Base-by-base conservation (phyloP, 495 filamentous ascomycete genomes). In the Schizothecium vesticola region DNA sequence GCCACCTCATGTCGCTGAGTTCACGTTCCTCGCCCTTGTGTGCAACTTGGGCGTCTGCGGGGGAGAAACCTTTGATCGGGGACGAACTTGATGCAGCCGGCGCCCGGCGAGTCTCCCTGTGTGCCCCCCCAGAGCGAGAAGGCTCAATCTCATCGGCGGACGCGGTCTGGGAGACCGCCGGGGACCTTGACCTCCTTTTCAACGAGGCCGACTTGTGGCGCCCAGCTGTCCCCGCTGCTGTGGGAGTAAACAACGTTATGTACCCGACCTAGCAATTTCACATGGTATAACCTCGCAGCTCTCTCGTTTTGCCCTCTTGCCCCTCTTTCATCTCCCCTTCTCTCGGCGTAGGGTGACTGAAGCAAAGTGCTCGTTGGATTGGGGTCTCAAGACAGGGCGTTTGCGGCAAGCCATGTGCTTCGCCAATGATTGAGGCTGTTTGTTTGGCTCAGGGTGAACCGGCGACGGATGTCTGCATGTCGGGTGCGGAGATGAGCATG, bases 351-450 rank as follows among this genome's bases (percentile, higher is more conserved):
- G n/a, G 64, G n/a, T 21, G 16, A 33, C 56, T 12, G 4, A 19
- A 55, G 12, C 10, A 13, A 13, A 12, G 33, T 12, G 3, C 29
- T 66, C 25, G 65, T 36, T 51, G 16, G 28, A n/a, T 25, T 59
- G 58, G 29, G 16, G 1, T 63, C 28, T 60, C 26, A 31, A 61
- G 28, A 19, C 21, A 61, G 71, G 70, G 69, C 56, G 63, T 76
- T 69, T 73, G 71, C 74, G 74, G 64, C 66, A 60, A 61, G 61
- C 64, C 67, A 69, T 76, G 75, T 74, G 62, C 65, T 23, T 75
- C 69, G 71, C 72, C 75, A 70, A 51, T 24, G 13, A 51, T 36
- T n/a, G 16, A 36, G 23, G 57, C 57, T 63, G 63, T 68, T 62
- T 71, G 71, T 74, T 77, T 75, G 72, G 66, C 25, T 59, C 58